These are phyloP conservation scores for Xylariaceae sp. DNA, from an alignment of 2,329 filamentous ascomycete genomes.

Conservation along the genomic window DNA sequence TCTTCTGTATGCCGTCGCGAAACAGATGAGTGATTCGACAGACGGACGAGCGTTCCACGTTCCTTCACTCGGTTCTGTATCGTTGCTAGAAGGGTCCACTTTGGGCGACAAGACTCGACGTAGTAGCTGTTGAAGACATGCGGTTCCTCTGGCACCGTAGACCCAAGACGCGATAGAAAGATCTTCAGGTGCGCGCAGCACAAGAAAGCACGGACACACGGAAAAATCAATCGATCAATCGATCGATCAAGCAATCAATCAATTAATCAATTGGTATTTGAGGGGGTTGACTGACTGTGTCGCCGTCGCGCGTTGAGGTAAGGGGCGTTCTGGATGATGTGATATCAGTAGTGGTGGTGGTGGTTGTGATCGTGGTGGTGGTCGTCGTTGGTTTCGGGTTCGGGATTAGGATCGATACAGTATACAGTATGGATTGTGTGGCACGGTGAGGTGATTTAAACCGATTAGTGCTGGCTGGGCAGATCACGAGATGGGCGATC, in stretches of 20 bases:
- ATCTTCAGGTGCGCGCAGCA: neutral
- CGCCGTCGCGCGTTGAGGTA: constrained; percentile 15
- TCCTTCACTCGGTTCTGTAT: constrained; percentile 6
- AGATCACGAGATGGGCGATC: constrained; percentile 14
- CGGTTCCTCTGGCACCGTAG: constrained; percentile 1
- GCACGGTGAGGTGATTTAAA: constrained; percentile 4
- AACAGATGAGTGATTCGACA: neutral
- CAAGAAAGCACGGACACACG: neutral
- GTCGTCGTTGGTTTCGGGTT: constrained; percentile 21
- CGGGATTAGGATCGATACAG: constrained; percentile 3
- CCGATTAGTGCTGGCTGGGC: constrained; percentile 17
- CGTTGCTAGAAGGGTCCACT: constrained; percentile 14
- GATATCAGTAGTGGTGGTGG: constrained; percentile 17
- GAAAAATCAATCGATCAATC: neutral
- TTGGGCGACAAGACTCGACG: constrained; percentile 20
- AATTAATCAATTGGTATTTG: constrained; percentile 1
- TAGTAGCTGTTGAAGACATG: constrained; percentile 21
- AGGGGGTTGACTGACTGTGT: constrained; percentile 13
- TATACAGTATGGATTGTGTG: constrained; percentile 1
- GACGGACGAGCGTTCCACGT: neutral
- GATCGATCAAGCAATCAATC: too few relatives aligned
- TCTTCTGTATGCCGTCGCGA: neutral
- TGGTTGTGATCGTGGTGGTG: constrained; percentile 2
- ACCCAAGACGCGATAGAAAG: neutral
- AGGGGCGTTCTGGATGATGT: constrained; percentile 23